Evolutionary conservation across 164 flowering plant genomes (phyloP), one percentile per base, ranked within the genome.

Genomic region (Nymphaea thermarum): DNA sequence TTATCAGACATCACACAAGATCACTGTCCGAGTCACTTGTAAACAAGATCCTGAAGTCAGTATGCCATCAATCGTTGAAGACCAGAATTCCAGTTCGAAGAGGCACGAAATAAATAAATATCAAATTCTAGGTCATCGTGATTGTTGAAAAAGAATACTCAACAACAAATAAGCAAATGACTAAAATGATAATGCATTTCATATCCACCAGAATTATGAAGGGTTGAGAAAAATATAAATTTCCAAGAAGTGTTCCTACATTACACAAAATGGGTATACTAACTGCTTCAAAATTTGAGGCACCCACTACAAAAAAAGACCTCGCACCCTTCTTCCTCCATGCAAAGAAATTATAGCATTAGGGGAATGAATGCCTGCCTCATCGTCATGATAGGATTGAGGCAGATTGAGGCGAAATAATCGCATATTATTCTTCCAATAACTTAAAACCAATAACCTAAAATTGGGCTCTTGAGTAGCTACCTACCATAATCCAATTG

Each of bases 401-500:
- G 36, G 36, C 36, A 1, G 36, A 25, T 25, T 25, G 36, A 51
- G 57, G 57, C 12, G 57, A 65, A 64, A 10, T 15, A 63, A 53
- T 18, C 47, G 62, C 45, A 11, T 2, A 60, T 42, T 45, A 4
- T 5, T 43, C 17, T 43, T 42, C 57, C 14, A 51, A 51, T 15
- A 51, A 15, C 55, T 67, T 63, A 18, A 51, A 51, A 10, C 14
- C 8, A 51, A 51, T 8, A 4, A n/a, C 7, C 42, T 61, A 61
- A 61, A 61, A 17, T 8, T 17, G 57, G 25, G 51, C 51, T 25
- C 42, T 47, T 63, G 68, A 62, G 51, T 47, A 51, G 41, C 42
- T 14, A 17, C 70, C 74, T 66, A 91, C 95, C 95, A 91, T 72
- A 91, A 74, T 15, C 98, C 98, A 67, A 91, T 83, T 76, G 68